Conservation (phyloP, 768 basidiomycete species). For the Amanita jacksonii region DNA sequence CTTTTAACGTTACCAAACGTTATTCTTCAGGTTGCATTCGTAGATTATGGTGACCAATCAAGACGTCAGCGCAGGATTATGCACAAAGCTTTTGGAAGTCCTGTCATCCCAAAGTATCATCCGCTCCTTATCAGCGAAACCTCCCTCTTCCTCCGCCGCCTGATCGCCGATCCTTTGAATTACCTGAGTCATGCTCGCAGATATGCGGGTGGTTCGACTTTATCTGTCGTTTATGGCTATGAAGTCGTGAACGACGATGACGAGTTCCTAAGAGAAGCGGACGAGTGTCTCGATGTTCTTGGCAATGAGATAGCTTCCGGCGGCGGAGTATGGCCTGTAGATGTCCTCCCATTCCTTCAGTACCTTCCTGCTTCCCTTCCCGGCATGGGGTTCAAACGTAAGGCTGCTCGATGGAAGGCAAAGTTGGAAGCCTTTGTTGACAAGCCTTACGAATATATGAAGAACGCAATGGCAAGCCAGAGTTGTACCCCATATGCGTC, state of each 20-base stretch:
- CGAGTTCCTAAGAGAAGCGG: constrained; percentile 29
- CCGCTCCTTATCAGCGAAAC: constrained; percentile 51
- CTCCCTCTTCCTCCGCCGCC: constrained; percentile 42
- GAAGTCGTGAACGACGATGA: constrained; percentile 27
- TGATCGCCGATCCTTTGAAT: constrained; percentile 35
- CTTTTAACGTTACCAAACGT: not conserved
- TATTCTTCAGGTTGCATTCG: constrained; percentile 45
- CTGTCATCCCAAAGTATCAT: constrained; percentile 44
- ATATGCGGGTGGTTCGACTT: constrained; percentile 50
- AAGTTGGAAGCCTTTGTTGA: constrained; percentile 59
- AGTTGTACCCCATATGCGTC: constrained; percentile 7
- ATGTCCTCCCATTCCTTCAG: constrained; percentile 40
- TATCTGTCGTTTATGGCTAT: constrained; percentile 57
- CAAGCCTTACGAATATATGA: constrained; percentile 48
- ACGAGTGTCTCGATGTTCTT: constrained; percentile 33
- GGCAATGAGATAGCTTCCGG: constrained; percentile 31
- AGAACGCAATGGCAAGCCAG: constrained; percentile 49
- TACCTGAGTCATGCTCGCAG: constrained; percentile 31
- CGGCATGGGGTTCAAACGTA: constrained; percentile 54
- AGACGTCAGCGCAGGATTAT: constrained; percentile 61
- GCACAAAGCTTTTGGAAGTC: constrained; percentile 49
- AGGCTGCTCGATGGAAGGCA: constrained; percentile 51
- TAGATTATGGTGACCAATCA: constrained; percentile 50
- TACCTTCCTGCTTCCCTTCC: constrained; percentile 59
- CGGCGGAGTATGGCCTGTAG: constrained; percentile 40